These are phyloP conservation scores for Mycotypha africana DNA, from an alignment of 371 early-diverging fungal species.

Conservation along the genomic window DNA sequence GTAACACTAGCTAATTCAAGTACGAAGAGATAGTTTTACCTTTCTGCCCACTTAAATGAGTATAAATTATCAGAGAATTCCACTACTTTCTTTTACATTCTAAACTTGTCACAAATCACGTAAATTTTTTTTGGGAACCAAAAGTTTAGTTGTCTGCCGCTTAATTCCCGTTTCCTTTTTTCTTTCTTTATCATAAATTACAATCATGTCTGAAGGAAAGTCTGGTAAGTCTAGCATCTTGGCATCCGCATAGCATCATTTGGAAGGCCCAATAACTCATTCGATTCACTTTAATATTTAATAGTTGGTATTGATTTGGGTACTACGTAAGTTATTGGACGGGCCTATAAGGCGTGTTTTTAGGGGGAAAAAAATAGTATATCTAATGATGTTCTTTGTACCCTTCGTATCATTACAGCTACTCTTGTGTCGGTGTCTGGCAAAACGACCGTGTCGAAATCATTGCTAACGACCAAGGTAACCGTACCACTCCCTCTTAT, in stretches of 20 bases:
- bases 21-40: too few relatives aligned
- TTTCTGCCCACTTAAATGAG: constrained; percentile 4
- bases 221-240: constrained; percentile 80
- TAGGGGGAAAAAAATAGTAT: background rate
- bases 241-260: too few relatives aligned
- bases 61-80: constrained; percentile 1
- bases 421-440: constrained; percentile 98
- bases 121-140: constrained; percentile 1
- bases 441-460: constrained; percentile 96
- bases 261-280: background rate
- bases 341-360: background rate
- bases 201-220: constrained; percentile 47
- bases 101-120: constrained; percentile 25
- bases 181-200: constrained; percentile 5
- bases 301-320: constrained; percentile 96
- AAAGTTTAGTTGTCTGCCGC: background rate
- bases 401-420: too few relatives aligned
- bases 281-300: background rate
- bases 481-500: constrained; percentile 90
- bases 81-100: constrained; percentile 25
- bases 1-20: too few relatives aligned
- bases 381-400: background rate
- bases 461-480: constrained; percentile 97
- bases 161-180: constrained; percentile 8
- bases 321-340: constrained; percentile 97